Conservation (phyloP, 768 basidiomycete species). For the Lentinula sp. region DNA sequence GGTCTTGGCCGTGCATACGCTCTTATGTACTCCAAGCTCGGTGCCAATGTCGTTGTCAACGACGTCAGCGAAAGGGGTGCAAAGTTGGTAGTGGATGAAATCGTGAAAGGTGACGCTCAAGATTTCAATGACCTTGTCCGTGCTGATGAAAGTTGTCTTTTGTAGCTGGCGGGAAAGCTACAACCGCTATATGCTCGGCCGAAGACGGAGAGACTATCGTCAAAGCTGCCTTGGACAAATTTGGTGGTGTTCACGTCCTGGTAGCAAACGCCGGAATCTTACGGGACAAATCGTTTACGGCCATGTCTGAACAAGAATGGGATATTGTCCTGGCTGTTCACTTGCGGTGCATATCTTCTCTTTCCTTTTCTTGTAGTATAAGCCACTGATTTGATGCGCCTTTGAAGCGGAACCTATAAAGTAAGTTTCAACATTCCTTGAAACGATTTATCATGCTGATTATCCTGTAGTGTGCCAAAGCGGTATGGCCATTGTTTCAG, state of each 20-base stretch:
- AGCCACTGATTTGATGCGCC: neutral
- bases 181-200: slow-evolving; percentile 75
- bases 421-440: slow-evolving; percentile 25
- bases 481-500: slow-evolving; percentile 95
- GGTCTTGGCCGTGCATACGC: slow-evolving; percentile 93
- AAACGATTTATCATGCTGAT: neutral
- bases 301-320: slow-evolving; percentile 92
- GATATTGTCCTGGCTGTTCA: slow-evolving; percentile 87
- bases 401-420: slow-evolving; percentile 75
- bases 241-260: slow-evolving; percentile 83
- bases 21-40: slow-evolving; percentile 83
- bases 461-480: slow-evolving; percentile 73
- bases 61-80: slow-evolving; percentile 89
- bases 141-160: neutral
- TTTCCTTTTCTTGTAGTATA: neutral
- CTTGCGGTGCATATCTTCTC: slow-evolving; percentile 41
- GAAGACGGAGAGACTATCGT: slow-evolving; percentile 91
- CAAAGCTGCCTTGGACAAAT: slow-evolving; percentile 79
- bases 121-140: neutral
- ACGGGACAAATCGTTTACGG: slow-evolving; percentile 86
- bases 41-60: slow-evolving; percentile 96
- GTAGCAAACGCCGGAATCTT: slow-evolving; percentile 93
- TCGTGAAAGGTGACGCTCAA: slow-evolving; percentile 56
- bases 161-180: slow-evolving; percentile 85
- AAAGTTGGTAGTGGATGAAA: slow-evolving; percentile 78